Base-by-base conservation (phyloP, 768 basidiomycete genomes). In the Brasilioporus rufonigricans region DNA sequence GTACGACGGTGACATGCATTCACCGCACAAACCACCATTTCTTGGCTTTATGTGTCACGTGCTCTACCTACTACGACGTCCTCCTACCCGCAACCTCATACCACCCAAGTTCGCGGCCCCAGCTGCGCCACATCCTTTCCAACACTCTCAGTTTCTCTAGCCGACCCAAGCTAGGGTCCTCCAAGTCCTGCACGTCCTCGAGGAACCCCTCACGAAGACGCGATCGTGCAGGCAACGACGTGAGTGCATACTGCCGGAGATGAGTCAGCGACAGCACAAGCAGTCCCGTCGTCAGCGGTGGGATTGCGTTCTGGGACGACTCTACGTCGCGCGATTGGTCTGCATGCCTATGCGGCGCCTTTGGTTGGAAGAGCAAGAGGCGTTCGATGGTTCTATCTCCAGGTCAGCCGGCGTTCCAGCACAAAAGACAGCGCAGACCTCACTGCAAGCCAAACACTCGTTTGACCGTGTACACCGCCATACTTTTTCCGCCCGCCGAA, bases 101-200 rank as follows among this genome's bases (percentile, higher is more conserved):
- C 89, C 85, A 93, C 19, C 81, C 85, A 19, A 90, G 75, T n/a
- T 76, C 73, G 8, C 62, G 71, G 1, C 87, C 87, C 92, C 93
- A 98, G 52, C 83, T 84, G 62, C 87, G 82, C 91, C 93, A 93
- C 84, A 96, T 93, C 65, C 91, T 73, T 46, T 93, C 84, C 5
- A 96, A 75, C 2, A 94, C 87, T 44, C 78, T 73, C 65, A 91
- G 66, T 73, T 95, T 93, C 63, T 90, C 90, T 44, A 77, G 76
- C 51, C 84, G 74, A 9, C 80, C 80, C 48, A 95, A 66, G 57
- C 74, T 74, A 1, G 88, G 84, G 63, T 92, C 83, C 69, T 94
- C 93, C 49, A 98, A 68, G 69, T 93, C 87, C 29, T 78, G 76
- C 1, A 97, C 80, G 63, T 98, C 95, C 50, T 90, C 86, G 58